Conservation (phyloP, 768 basidiomycete species). For the Wakefieldia striispora region DNA sequence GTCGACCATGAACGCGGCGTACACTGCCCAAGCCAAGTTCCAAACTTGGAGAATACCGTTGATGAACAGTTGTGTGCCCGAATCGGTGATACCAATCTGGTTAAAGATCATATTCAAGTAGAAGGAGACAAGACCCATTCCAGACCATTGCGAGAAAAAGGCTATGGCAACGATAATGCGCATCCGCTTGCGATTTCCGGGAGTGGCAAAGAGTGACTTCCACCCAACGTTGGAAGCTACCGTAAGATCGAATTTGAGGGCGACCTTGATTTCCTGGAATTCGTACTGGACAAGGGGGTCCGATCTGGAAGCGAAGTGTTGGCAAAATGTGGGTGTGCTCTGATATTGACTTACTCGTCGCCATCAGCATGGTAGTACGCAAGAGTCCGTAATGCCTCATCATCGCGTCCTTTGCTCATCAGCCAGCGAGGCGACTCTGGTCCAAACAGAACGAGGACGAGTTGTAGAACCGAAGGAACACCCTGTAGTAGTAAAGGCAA, state of each 20-base stretch:
- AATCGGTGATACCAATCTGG: conserved; percentile 61
- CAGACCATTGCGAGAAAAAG: conserved; percentile 86
- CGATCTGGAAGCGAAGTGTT: conserved; percentile 31
- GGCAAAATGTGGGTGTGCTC: not conserved
- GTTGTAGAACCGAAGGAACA: conserved; percentile 64
- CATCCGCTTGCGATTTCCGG: conserved; percentile 76
- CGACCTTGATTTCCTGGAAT: conserved; percentile 78
- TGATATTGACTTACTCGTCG: conserved; percentile 43
- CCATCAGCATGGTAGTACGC: conserved; percentile 85
- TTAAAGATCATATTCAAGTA: conserved; percentile 75
- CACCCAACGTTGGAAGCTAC: conserved; percentile 62
- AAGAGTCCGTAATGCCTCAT: conserved; percentile 63
- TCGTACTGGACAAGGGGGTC: conserved; percentile 73
- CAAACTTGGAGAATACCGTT: conserved; percentile 84
- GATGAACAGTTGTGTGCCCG: conserved; percentile 70
- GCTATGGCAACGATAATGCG: conserved; percentile 73
- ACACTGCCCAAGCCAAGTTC: conserved; percentile 65
- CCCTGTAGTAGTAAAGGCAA: conserved; percentile 74
- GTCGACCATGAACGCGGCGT: conserved; percentile 61
- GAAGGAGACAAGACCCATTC: conserved; percentile 81
- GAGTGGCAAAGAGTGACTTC: conserved; percentile 62
- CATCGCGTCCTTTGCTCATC: conserved; percentile 69
- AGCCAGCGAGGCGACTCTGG: conserved; percentile 89
- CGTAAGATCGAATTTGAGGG: conserved; percentile 64
- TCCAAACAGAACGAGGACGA: conserved; percentile 61